These are phyloP conservation scores for Aspergillus sp. DNA, from an alignment of 2,329 filamentous ascomycete genomes.

Conservation along the genomic window DNA sequence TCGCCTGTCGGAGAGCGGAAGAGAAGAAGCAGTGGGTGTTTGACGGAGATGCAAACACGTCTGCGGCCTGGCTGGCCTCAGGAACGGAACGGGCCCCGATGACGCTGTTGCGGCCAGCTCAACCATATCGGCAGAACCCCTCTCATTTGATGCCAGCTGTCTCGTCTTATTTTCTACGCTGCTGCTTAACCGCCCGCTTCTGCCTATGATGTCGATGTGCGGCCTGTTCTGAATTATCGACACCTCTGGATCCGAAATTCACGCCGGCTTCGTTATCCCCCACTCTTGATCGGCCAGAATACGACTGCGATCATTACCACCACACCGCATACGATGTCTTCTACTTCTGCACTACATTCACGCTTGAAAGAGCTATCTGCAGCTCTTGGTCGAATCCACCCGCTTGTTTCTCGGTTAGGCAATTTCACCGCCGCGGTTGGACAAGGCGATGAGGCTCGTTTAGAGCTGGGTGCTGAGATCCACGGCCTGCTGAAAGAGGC, in stretches of 20 bases:
- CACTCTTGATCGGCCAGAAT: neutral
- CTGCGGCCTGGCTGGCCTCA: constrained; percentile 16
- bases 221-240: neutral
- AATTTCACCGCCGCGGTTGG: constrained; percentile 62
- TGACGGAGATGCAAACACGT: constrained; percentile 32
- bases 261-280: neutral
- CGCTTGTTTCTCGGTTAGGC: constrained; percentile 57
- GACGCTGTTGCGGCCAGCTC: constrained; percentile 28
- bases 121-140: constrained; percentile 3
- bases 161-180: neutral
- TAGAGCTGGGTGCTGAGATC: constrained; percentile 79
- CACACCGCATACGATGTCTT: constrained; percentile 35
- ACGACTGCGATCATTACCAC: neutral
- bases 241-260: neutral
- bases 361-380: constrained; percentile 55
- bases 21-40: constrained; percentile 22
- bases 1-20: constrained; percentile 10
- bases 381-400: constrained; percentile 53
- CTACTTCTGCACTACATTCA: constrained; percentile 41
- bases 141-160: neutral
- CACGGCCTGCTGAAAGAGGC: constrained; percentile 72
- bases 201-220: neutral
- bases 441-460: constrained; percentile 64
- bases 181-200: neutral
- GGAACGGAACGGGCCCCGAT: constrained; percentile 16